Evolutionary conservation across 305 asterid species (phyloP).

Genomic region (Andrographis paniculata): DNA sequence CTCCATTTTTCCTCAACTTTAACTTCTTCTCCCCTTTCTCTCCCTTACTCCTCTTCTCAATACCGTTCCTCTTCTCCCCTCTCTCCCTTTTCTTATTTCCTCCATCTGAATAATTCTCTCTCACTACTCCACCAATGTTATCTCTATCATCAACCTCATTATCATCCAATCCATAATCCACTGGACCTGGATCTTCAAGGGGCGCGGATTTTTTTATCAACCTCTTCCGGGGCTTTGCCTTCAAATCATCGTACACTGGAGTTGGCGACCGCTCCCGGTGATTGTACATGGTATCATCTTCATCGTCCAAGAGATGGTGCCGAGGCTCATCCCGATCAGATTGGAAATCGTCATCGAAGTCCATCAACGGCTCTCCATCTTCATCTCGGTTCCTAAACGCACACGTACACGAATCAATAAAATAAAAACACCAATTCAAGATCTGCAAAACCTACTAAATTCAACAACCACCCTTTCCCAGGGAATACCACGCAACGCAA

Average conservation of each 20-base stretch:
- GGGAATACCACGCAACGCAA: background rate
- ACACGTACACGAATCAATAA: background rate
- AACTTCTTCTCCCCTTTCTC: conserved; percentile 49
- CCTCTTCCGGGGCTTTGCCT: conserved; percentile 49
- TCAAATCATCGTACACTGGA: conserved; percentile 43
- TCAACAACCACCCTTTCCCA: background rate
- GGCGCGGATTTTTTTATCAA: conserved; percentile 45
- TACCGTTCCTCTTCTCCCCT: conserved; percentile 33
- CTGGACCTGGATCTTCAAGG: conserved; percentile 18
- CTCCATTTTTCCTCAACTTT: conserved; percentile 42
- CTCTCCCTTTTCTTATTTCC: conserved; percentile 39
- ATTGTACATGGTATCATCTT: conserved; percentile 17
- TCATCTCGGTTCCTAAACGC: conserved; percentile 47
- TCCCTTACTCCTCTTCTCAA: conserved; percentile 43
- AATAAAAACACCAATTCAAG: conserved; percentile 1
- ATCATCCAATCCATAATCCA: conserved; percentile 35
- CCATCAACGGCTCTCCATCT: conserved; percentile 66
- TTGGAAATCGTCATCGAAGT: conserved; percentile 40
- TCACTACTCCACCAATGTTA: conserved; percentile 27
- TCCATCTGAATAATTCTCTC: conserved; percentile 40
- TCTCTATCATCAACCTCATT: conserved; percentile 32
- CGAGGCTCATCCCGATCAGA: conserved; percentile 42
- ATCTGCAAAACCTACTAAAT: conserved; percentile 5
- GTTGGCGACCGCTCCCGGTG: conserved; percentile 37
- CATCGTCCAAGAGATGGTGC: conserved; percentile 29